Base-by-base conservation (phyloP, 441 rosid species). In the Viola pubescens region DNA sequence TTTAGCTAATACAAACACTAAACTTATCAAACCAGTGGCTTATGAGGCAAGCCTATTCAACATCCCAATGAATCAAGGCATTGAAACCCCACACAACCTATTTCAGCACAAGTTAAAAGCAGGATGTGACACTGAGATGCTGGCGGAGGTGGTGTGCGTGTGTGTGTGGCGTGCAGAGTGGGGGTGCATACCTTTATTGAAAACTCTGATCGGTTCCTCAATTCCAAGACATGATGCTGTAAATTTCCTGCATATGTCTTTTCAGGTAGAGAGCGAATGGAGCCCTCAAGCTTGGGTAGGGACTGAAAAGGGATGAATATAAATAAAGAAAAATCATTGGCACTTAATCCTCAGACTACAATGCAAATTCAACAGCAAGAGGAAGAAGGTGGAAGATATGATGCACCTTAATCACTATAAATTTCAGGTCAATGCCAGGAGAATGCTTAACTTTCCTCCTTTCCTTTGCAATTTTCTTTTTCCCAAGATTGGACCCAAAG, bases 241-340 rank as follows among this genome's bases (percentile, higher is more conserved):
- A 91, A 73, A 77, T 88, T 87, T 74, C 98, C 99, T 37, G 82
- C 83, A 79, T 88, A 81, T 61, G 79, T 71, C 70, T 79, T 81
- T 65, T 71, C 84, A 40, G 97, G 96, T 60, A 91, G 70, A 68
- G 76, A 63, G 60, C 54, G 77, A 72, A 91, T 74, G 70, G 73
- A 63, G 62, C 98, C 97, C 74, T 87, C 91, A 69, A 94, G 94
- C 92, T 79, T 88, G 68, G 99, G 99, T 56, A 87, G 70, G 75
- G 75, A 78, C 99, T 91, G 82, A 59, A 72, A 52, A 55, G 19
- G 61, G 63, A 61, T 54, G 26, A 60, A 68, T 40, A 52, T 12
- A 52, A 4, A 69, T 19, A 38, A 66, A 45, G 19, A 62, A 54
- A 49, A 9, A 56, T 47, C 14, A 37, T 57, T 11, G 52, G 34